A percentile compares a stretch with the other conserved stretches of the same genome.
Evolutionary conservation across 306 rosid species (phyloP).

Genomic region (Herpetospermum pedunculosum): DNA sequence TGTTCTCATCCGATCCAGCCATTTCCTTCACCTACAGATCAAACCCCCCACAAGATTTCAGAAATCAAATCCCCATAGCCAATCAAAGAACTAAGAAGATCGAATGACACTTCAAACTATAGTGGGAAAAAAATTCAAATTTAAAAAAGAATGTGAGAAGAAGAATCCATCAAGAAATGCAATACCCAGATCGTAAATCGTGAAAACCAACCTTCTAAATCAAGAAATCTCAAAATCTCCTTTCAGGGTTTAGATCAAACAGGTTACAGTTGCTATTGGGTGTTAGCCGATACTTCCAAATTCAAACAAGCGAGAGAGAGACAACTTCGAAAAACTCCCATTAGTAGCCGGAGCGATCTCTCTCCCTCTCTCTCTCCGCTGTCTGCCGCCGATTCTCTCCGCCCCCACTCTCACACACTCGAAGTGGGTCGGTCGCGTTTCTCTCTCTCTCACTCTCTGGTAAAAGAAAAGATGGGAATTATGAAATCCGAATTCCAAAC

Average conservation of each 20-base stretch:
- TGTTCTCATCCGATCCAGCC: conserved; percentile 39
- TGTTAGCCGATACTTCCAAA: not conserved
- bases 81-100: conserved; percentile 5
- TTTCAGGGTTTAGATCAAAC: conserved; percentile 4
- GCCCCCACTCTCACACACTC: not conserved
- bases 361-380: conserved; percentile 8
- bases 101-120: not conserved
- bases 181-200: conserved; percentile 9
- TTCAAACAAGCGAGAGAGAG: conserved; percentile 21
- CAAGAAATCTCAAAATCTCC: not conserved
- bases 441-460: not conserved
- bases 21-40: conserved; percentile 9
- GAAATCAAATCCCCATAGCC: not conserved
- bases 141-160: conserved; percentile 14
- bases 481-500: conserved; percentile 3
- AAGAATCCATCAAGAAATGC: conserved; percentile 23
- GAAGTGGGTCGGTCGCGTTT: not conserved
- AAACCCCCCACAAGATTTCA: not conserved
- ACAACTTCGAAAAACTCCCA: conserved; percentile 18
- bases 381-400: not conserved
- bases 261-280: conserved; percentile 4
- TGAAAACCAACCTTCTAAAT: not conserved
- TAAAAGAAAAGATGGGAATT: not conserved
- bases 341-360: conserved; percentile 15
- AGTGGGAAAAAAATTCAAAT: not conserved